These are phyloP conservation scores for Paecilomyces sp. DNA, from an alignment of 2,329 filamentous ascomycete species.

Conservation along the genomic window DNA sequence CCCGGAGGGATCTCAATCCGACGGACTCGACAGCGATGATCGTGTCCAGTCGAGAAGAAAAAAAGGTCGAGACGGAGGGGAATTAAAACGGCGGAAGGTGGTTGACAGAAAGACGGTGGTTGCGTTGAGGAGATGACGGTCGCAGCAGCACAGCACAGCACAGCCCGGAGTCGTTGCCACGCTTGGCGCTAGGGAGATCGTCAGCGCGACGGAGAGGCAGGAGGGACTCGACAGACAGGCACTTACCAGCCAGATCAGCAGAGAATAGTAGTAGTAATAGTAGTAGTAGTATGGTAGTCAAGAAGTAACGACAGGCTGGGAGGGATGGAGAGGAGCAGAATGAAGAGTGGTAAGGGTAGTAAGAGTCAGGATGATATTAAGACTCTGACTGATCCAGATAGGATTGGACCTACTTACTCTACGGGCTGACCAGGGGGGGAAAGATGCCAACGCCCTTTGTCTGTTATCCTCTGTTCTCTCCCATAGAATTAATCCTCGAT, in stretches of 20 bases:
- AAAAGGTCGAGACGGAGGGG: constrained; percentile 3
- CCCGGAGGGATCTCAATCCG: constrained; percentile 1
- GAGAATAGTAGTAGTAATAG: background rate
- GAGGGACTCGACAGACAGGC: constrained; percentile 1
- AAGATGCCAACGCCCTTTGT: background rate
- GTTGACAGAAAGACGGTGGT: constrained; percentile 9
- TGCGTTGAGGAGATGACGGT: constrained; percentile 7
- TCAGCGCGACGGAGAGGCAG: constrained; percentile 7
- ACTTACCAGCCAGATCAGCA: background rate
- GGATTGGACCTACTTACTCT: too few relatives aligned
- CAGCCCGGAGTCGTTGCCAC: constrained; percentile 18
- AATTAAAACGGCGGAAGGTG: constrained; percentile 1
- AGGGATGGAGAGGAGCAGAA: too few relatives aligned
- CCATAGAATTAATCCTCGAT: too few relatives aligned
- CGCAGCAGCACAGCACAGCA: constrained; percentile 19
- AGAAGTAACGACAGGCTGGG: too few relatives aligned
- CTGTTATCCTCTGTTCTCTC: background rate
- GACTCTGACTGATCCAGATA: too few relatives aligned
- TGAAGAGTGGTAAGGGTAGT: too few relatives aligned
- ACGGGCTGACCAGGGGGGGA: too few relatives aligned
- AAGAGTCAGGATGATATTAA: too few relatives aligned
- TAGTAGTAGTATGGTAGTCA: background rate
- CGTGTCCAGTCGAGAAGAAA: background rate
- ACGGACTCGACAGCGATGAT: background rate
- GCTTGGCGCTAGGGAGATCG: constrained; percentile 22